Evolutionary conservation across 2,329 filamentous ascomycete species (phyloP), one percentile per base, ranked within the genome.

Genomic region (Diaporthe ilicicola): DNA sequence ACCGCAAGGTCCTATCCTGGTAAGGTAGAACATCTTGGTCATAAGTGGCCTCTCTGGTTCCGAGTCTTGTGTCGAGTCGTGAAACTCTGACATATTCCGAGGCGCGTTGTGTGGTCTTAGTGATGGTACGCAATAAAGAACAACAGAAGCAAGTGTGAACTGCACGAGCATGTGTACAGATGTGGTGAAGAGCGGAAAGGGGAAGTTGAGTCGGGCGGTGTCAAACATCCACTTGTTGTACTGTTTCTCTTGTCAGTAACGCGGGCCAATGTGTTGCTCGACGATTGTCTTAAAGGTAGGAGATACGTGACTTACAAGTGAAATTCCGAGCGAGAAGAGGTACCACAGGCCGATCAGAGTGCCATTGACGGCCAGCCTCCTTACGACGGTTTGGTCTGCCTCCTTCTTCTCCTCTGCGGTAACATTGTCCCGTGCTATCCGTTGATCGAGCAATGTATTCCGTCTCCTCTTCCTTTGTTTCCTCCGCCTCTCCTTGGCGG

Each of bases 151-250:
- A 51, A 98, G 89, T 19, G 86, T 82, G 82, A 98, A 98, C 80
- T 99, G 96, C 62, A 99, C 94, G 27, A 95, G 84, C 95, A 98
- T 98, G 84, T 99, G 96, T 80, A 96, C 86, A 74, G 94, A 93
- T 4, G 96, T 99, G 13, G 95, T 97, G 82, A 98, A 98, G 62
- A 99, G 88, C 48, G 96, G 96, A 78, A 96, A 98, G 65, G 93
- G 91, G 80, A 99, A 99, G 82, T 98, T 92, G 76, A 97, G 89
- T 75, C 92, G 90, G 75, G 92, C 88, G 73, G 92, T 88, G 77
- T 93, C 93, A 83, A 99, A 98, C 95, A 99, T 98, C 96, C 96
- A 98, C 84, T 98, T 98, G 88, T 99, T 99, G 86, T 98, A 99
- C 92, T 96, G 74, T 62, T 39, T 17, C 12, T 4, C 29, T 24